Base-by-base conservation (phyloP, 768 basidiomycete genomes). In the Russula sp. region DNA sequence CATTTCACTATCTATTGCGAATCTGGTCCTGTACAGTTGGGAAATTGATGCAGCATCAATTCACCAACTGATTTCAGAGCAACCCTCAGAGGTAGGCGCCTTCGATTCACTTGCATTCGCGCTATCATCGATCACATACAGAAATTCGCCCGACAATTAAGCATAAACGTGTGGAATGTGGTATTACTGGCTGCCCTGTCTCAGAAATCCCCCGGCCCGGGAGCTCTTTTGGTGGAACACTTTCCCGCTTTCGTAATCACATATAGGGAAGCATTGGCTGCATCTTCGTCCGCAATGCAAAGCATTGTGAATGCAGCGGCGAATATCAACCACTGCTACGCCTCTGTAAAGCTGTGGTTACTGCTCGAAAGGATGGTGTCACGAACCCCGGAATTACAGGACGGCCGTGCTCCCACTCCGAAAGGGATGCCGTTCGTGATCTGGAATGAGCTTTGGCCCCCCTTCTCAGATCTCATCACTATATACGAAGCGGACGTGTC, bases 401-500 rank as follows among this genome's bases (percentile, higher is more conserved):
- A 65, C 13, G 56, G 47, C 13, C 49, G 25, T 16, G 43, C 52
- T n/a, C 20, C 57, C 1, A 32, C 51, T 13, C 18, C 58, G 8
- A 72, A 70, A 13, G n/a, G 34, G 11, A 61, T 73, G 18, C 69
- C 78, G 22, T 71, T 75, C 43, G 73, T 71, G 45, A 77, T 89
- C 10, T 91, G 88, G 88, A 88, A 87, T 67, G 85, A 88, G 66
- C 70, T 91, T 8, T 91, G 87, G 88, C 81, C 86, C 2, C 79
- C 84, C 1, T 88, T 87, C 58, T 85, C 85, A 65, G 72, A 72
- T 13, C 74, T 87, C 39, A 68, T 85, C 14, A 68, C 73, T 43
- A 74, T 77, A 1, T 75, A 87, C 42, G 82, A 84, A 65, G 69
- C 66, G 4, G 83, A 83, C 59, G 73, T 73, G 16, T 75, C 75